Evolutionary conservation across 768 basidiomycete species (phyloP).

Genomic region (Kwoniella mangroviensis): DNA sequence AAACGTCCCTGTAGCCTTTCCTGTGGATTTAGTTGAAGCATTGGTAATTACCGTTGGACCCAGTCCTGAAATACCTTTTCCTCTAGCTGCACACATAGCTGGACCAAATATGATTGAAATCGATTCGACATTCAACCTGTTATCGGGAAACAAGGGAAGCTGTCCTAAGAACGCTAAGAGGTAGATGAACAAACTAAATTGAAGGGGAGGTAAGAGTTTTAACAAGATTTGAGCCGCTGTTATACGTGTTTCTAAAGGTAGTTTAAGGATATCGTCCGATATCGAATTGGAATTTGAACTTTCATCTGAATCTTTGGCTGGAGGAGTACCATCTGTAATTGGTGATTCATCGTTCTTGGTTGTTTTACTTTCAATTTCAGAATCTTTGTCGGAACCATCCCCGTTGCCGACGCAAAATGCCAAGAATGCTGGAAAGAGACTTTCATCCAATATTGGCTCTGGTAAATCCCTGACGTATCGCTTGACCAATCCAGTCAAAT

Average conservation of each 20-base stretch:
- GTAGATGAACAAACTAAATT: conserved; percentile 74
- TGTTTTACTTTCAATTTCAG: background rate
- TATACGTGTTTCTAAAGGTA: conserved; percentile 51
- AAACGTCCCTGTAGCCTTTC: conserved; percentile 7
- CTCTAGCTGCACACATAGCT: conserved; percentile 51
- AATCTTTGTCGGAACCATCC: conserved; percentile 2
- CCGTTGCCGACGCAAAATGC: conserved; percentile 58
- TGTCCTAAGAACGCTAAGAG: conserved; percentile 73
- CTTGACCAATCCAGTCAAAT: conserved; percentile 57
- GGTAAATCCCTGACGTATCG: conserved; percentile 64
- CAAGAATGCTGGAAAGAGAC: conserved; percentile 61
- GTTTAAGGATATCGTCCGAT: conserved; percentile 16
- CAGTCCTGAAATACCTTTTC: conserved; percentile 43
- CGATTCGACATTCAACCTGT: conserved; percentile 62
- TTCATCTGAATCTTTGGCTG: background rate
- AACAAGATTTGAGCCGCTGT: conserved; percentile 62
- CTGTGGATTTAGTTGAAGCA: background rate
- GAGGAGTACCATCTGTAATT: background rate
- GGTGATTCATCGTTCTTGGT: background rate
- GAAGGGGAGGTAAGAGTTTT: conserved; percentile 63
- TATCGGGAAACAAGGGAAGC: conserved; percentile 63
- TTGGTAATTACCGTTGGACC: conserved; percentile 28
- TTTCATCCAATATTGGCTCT: conserved; percentile 61
- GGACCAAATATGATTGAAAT: conserved; percentile 63
- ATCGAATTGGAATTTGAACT: background rate